Percentiles rank a stretch among this genome's conserved stretches.
Evolutionary conservation across 768 basidiomycete genomes (phyloP).

Genomic region (Mycena crocata): DNA sequence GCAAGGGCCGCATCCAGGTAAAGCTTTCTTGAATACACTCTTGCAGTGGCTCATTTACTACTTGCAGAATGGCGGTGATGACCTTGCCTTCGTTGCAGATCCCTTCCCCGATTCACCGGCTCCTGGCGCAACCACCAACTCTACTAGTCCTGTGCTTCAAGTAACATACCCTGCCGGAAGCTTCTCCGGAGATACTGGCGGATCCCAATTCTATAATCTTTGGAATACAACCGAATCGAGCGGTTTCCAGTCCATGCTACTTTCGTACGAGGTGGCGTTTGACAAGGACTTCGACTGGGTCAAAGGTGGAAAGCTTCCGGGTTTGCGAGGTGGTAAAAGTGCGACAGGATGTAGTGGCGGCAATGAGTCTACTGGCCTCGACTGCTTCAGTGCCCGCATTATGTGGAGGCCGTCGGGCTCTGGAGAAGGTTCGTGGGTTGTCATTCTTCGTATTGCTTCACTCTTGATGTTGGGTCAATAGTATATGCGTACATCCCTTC

Average conservation of each 20-base stretch:
- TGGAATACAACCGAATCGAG: slow-evolving; percentile 73
- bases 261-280: slow-evolving; percentile 83
- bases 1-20: slow-evolving; percentile 68
- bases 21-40: background rate
- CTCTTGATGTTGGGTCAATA: slow-evolving; percentile 44
- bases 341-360: slow-evolving; percentile 79
- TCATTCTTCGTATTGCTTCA: slow-evolving; percentile 5
- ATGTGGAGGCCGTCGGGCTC: slow-evolving; percentile 79
- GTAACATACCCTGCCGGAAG: slow-evolving; percentile 72
- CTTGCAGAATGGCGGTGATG: slow-evolving; percentile 53
- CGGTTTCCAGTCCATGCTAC: slow-evolving; percentile 72
- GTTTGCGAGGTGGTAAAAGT: slow-evolving; percentile 75
- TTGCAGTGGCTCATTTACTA: background rate
- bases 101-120: slow-evolving; percentile 68
- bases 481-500: slow-evolving; percentile 87
- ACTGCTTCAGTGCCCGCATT: slow-evolving; percentile 79
- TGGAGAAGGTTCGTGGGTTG: slow-evolving; percentile 72
- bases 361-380: slow-evolving; percentile 65
- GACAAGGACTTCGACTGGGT: slow-evolving; percentile 75
- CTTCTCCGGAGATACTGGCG: slow-evolving; percentile 70
- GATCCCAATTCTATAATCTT: slow-evolving; percentile 73
- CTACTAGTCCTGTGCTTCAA: slow-evolving; percentile 52
- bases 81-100: slow-evolving; percentile 74
- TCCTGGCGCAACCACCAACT: slow-evolving; percentile 43
- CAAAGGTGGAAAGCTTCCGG: slow-evolving; percentile 70